Conservation (phyloP, 2,329 filamentous ascomycete species). For the Waltergamsia citrina region DNA sequence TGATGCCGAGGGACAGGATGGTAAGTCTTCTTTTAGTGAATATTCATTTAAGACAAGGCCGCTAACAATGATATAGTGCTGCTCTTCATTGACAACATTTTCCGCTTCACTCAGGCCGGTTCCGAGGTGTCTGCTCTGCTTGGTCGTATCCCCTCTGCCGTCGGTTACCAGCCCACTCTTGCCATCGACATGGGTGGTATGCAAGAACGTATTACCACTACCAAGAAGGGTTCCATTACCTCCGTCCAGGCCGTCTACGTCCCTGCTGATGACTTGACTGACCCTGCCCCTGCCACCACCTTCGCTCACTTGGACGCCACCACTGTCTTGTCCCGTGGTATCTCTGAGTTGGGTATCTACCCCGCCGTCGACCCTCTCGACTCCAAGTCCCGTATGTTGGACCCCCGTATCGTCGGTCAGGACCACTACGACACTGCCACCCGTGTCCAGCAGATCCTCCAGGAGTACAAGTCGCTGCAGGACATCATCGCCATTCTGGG, state of each 20-base stretch:
- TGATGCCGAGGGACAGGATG: slow-evolving; percentile 72
- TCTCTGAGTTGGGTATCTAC: slow-evolving; percentile 99
- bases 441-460: slow-evolving; percentile 96
- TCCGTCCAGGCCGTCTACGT: slow-evolving; percentile 99
- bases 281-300: slow-evolving; percentile 97
- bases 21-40: slow-evolving; percentile 31
- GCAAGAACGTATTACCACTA: slow-evolving; percentile 99
- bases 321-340: slow-evolving; percentile 99
- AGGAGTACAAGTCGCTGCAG: slow-evolving; percentile 99
- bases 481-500: slow-evolving; percentile 99
- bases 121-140: slow-evolving; percentile 99
- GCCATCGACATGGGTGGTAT: slow-evolving; percentile 98
- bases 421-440: slow-evolving; percentile 96
- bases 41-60: too few species aligned
- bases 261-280: slow-evolving; percentile 99
- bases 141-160: slow-evolving; percentile 98
- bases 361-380: slow-evolving; percentile 99
- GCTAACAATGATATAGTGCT: slow-evolving; percentile 53
- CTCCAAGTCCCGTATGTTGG: slow-evolving; percentile 98
- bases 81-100: slow-evolving; percentile 99
- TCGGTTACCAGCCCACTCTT: slow-evolving; percentile 99
- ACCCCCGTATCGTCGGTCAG: slow-evolving; percentile 95
- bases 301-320: slow-evolving; percentile 99
- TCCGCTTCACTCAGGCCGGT: slow-evolving; percentile 99
- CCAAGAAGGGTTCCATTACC: slow-evolving; percentile 98